Base-by-base conservation (phyloP, 2,329 filamentous ascomycete species). In the Chaetomium sp. region DNA sequence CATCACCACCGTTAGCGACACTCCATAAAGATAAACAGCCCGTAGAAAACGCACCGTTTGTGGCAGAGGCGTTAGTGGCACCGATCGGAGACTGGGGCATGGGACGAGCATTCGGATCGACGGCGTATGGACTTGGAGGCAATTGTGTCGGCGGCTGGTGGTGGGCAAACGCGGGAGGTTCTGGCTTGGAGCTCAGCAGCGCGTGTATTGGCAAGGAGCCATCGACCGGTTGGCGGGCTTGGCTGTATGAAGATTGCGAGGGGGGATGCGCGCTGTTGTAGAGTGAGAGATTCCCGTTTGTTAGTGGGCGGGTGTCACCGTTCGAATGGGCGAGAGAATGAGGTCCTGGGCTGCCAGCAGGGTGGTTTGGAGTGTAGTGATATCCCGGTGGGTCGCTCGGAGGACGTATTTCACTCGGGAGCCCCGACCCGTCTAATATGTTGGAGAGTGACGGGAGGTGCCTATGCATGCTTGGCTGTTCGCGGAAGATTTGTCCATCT, bases 121-220 rank as follows among this genome's bases (percentile, higher is more conserved):
- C 32, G 35, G 53, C 55, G 41, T 55, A 55, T 14, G 54, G 14
- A 27, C 33, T 34, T 32, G 43, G 36, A 27, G 53, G 45, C 12
- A 43, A 46, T 14, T 53, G 43, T 12, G 52, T 53, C 9, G 55
- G 49, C 42, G 35, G 57, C 52, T 58, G 59, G 14, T 43, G 45
- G 34, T 49, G 34, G 10, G 61, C 59, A 34, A 58, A 62, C 0
- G 52, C 9, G 19, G 19, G 19, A 27, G 57, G 52, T 32, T 55
- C 57, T 33, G 59, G 55, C 56, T 74, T 74, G 27, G 74, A 72
- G 2, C 73, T 73, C 19, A 82, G 67, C 0, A 83, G 69, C 0
- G 79, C 74, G 59, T 82, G 79, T 32, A 82, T 82, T 1, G 80
- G 78, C 9, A 82, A 61, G 1, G 77, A 71, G 0, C 77, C 74